Evolutionary conservation across 352 stramenopile genomes (phyloP), one percentile per base, ranked within the genome.

Genomic region (Globisporangium middletonii): DNA sequence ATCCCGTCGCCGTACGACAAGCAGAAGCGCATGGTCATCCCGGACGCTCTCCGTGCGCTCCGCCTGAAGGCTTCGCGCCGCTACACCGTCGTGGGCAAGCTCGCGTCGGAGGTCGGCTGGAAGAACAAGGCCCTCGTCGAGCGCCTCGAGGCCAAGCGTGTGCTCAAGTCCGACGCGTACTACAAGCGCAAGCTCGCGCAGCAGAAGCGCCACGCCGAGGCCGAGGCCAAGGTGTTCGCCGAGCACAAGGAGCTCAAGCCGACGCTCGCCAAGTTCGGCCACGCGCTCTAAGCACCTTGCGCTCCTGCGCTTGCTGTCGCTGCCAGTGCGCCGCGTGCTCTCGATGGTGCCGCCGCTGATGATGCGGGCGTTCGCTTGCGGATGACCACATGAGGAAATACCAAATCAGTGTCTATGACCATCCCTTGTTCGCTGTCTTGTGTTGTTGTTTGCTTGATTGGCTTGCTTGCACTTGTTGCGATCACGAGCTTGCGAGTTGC

Each of bases 1-100:
- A 98, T 99, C 64, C 97, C 97, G 57, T 86, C 94, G 59, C 96
- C 95, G 52, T 99, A 98, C 76, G 95, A 99, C 83, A 99, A 99
- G 86, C 88, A 98, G 83, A 99, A 99, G 93, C 87, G 96, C 47
- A 96, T 99, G 79, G 97, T 99, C 41, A 92, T 99, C 59, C 97
- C 97, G 33, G 93, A 97, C 47, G 97, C 97, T 48, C 91, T 99
- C 66, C 83, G 84, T 62, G 88, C 96, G 53, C 73, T 98, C 47
- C 88, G 94, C 62, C 84, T 99, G 64, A 98, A 98, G 79, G 89
- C 92, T 54, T 88, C 81, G 65, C 88, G 96, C 60, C 85, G 94
- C 59, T 99, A 87, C 92, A 98, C 94, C 64, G 89, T 98, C 62
- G 86, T 99, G 57, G 96, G 94, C 69, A 83, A 94, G 56, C 89